These are phyloP conservation scores for Pseudogymnoascus sp. DNA, from an alignment of 2,329 filamentous ascomycete genomes.

Conservation along the genomic window DNA sequence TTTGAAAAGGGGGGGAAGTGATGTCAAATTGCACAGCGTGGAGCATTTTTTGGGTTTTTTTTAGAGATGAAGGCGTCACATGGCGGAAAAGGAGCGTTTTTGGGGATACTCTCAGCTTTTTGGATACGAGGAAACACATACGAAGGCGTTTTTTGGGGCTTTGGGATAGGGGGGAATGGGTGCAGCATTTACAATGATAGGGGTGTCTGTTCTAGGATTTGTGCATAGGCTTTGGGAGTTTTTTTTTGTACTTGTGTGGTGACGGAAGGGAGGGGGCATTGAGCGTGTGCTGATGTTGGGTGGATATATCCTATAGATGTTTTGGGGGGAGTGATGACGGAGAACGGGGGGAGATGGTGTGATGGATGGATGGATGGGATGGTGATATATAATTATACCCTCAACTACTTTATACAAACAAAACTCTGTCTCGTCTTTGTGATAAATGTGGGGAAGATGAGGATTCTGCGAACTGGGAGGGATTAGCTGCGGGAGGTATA, in stretches of 20 bases:
- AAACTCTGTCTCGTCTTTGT: not conserved
- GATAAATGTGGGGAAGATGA: too few species aligned
- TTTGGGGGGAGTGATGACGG: not conserved
- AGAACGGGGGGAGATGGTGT: not conserved
- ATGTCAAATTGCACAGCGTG: not conserved
- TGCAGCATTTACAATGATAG: not conserved
- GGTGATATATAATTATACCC: not conserved
- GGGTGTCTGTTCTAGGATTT: not conserved
- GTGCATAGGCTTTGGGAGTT: not conserved
- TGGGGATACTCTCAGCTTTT: not conserved
- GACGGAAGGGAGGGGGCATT: not conserved
- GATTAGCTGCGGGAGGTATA: too few species aligned
- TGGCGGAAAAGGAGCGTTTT: not conserved
- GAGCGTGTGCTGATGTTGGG: not conserved
- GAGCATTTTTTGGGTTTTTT: not conserved
- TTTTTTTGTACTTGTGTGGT: not conserved
- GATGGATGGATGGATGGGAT: not conserved
- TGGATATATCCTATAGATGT: constrained; percentile 1
- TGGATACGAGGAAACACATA: not conserved
- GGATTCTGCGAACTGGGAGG: too few species aligned
- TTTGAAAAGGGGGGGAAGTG: too few species aligned
- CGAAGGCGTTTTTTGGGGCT: not conserved
- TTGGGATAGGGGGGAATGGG: not conserved
- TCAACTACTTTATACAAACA: not conserved
- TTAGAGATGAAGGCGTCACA: not conserved